Evolutionary conservation across 768 basidiomycete species (phyloP).

Genomic region (Boletus pseudopeckii): DNA sequence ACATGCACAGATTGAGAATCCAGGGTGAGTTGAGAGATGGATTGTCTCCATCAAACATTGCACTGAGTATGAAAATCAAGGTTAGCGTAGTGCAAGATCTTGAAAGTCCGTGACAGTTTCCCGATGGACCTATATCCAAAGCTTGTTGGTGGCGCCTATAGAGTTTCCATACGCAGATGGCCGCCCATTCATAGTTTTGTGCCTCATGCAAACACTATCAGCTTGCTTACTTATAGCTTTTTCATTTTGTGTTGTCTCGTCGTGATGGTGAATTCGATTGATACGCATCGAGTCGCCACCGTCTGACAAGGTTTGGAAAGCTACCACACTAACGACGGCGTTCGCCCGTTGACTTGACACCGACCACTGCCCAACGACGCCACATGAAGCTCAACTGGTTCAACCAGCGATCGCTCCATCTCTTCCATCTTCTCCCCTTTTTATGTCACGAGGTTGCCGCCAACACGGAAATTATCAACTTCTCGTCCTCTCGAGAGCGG

Average conservation of each 20-base stretch:
- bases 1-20: slow-evolving; percentile 14
- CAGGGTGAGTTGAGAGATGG: slow-evolving; percentile 7
- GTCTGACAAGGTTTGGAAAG: neutral
- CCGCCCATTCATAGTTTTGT: slow-evolving; percentile 18
- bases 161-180: slow-evolving; percentile 12
- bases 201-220: slow-evolving; percentile 15
- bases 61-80: slow-evolving; percentile 14
- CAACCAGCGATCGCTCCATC: slow-evolving; percentile 12
- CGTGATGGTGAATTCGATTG: slow-evolving; percentile 17
- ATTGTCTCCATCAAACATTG: neutral
- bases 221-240: slow-evolving; percentile 1
- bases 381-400: slow-evolving; percentile 17
- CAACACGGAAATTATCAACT: slow-evolving; percentile 69
- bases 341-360: slow-evolving; percentile 18
- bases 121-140: neutral
- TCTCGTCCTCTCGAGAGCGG: slow-evolving; percentile 33
- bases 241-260: slow-evolving; percentile 10
- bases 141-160: slow-evolving; percentile 17
- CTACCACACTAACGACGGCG: neutral
- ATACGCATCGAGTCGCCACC: slow-evolving; percentile 2
- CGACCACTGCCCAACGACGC: slow-evolving; percentile 2
- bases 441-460: slow-evolving; percentile 35
- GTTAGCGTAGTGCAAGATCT: slow-evolving; percentile 6
- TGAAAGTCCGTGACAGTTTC: slow-evolving; percentile 27
- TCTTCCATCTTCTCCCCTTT: slow-evolving; percentile 12